Conservation (phyloP, 2,329 filamentous ascomycete species). For the Juglanconis juglandina region DNA sequence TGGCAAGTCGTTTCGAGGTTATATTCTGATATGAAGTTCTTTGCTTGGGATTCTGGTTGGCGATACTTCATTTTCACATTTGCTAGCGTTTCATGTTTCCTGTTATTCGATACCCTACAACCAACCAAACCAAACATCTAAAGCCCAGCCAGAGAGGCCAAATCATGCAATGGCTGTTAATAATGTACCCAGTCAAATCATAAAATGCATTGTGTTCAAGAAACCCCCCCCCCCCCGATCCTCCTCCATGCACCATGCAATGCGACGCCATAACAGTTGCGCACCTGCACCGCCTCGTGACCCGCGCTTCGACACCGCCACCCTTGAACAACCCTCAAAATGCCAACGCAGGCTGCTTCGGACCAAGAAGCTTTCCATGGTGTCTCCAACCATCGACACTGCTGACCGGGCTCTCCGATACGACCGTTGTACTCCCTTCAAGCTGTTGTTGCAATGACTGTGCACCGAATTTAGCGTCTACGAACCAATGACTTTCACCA, state of each 20-base stretch:
- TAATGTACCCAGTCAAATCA: conserved; percentile 3
- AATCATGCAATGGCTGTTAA: background rate
- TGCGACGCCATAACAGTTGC: background rate
- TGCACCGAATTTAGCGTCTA: conserved; percentile 8
- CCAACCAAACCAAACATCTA: background rate
- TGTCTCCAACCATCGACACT: conserved; percentile 15
- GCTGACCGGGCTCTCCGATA: conserved; percentile 14
- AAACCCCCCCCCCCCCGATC: background rate
- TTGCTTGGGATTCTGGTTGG: background rate
- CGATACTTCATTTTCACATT: background rate
- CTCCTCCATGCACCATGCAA: background rate
- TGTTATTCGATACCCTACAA: background rate
- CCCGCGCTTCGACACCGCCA: background rate
- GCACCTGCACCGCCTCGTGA: background rate
- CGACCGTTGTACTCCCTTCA: conserved; percentile 12
- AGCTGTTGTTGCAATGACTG: conserved; percentile 15
- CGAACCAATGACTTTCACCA: background rate
- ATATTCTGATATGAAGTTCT: background rate
- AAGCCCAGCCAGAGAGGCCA: background rate
- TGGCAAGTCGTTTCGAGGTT: background rate
- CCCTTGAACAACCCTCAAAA: background rate
- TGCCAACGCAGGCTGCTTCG: conserved; percentile 2
- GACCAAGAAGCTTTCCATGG: background rate
- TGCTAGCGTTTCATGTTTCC: background rate
- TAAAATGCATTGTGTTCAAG: background rate